Base-by-base conservation (phyloP, 768 basidiomycete species). In the Boletus rex-veris region DNA sequence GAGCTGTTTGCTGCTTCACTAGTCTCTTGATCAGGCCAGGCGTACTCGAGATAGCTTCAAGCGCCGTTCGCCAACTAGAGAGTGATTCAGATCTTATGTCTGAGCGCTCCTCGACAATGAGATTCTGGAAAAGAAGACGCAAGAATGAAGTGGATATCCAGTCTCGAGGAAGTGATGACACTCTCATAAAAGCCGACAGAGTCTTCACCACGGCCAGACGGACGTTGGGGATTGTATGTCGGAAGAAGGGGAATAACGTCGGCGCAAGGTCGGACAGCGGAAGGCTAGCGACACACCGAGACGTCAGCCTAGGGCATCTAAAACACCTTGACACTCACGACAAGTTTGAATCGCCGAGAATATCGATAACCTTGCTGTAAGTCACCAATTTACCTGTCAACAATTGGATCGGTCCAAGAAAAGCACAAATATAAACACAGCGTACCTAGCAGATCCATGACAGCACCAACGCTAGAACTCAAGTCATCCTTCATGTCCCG, bases 381-480 rank as follows among this genome's bases (percentile, higher is more conserved):
- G 84, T 80, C 6, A 96, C 90, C 21, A 97, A 77, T 66, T 88
- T 89, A 19, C 92, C 93, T 94, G 55, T 14, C 44, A 24, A 46
- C 24, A 42, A 7, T 62, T 47, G 48, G 39, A 56, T 50, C 28
- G 49, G 26, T 31, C 10, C 35, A 37, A 52, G 45, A 33, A 52
- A 26, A 52, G 19, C 30, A 31, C 19, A 28, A 16, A 47, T 38
- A 33, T 7, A 9, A 60, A 39, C 61, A 74, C 54, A 26, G 48
- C 65, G 19, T 58, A 93, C 94, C 90, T n/a, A 99, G 75, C 2
- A 99, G 77, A 66, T 97, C 94, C 97, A 99, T 98, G 24, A 98
- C 93, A 10, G 91, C 88, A 38, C 94, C 94, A 37, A 97, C 92
- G 54, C 95, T 98, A 48, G 93, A 98, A 58, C 93, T 92, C 3